Percentiles rank a stretch among this genome's conserved stretches.
Conservation (phyloP, 305 asterid species). For the Stenogyne calaminthoides region DNA sequence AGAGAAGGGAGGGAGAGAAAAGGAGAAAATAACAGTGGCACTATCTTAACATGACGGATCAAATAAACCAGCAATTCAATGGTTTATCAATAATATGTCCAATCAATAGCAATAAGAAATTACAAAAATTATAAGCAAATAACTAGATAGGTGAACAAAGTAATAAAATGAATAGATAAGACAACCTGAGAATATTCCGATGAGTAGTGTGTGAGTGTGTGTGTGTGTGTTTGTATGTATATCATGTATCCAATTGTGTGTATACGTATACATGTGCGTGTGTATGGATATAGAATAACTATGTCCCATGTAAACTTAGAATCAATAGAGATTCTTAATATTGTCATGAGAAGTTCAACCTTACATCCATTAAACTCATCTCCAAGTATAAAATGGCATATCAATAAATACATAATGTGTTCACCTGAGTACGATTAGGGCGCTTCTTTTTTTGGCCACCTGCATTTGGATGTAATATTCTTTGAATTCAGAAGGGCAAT, state of each 20-base stretch:
- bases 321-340: neutral
- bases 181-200: conserved; percentile 1
- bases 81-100: neutral
- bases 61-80: neutral
- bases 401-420: conserved; percentile 22
- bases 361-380: conserved; percentile 10
- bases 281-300: neutral
- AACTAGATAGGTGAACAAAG: neutral
- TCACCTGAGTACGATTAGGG: conserved; percentile 95
- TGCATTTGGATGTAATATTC: conserved; percentile 98
- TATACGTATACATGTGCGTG: neutral
- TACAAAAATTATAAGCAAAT: neutral
- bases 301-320: neutral
- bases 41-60: neutral
- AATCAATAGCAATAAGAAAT: neutral
- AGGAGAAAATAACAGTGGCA: neutral
- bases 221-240: neutral
- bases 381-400: neutral
- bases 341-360: conserved; percentile 1
- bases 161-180: neutral
- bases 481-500: conserved; percentile 80
- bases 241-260: neutral
- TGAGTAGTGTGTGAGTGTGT: neutral
- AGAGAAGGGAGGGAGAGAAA: neutral
- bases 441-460: conserved; percentile 93